These are phyloP conservation scores for Keithomyces neogunnii DNA, from an alignment of 2,329 filamentous ascomycete genomes.

Conservation along the genomic window DNA sequence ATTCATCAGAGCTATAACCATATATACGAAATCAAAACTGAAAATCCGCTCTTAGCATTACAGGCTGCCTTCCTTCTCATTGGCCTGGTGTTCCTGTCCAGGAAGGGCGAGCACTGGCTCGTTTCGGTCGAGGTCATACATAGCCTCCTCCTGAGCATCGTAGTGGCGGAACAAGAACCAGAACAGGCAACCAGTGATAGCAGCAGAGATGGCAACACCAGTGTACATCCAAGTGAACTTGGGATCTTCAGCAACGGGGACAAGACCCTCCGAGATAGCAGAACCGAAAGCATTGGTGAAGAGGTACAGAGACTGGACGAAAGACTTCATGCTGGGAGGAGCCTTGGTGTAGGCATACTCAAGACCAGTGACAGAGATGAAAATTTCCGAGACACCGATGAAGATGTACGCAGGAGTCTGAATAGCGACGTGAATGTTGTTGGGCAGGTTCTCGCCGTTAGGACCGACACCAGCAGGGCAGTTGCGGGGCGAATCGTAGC, in stretches of 20 bases:
- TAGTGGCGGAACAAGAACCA: constrained; percentile 33
- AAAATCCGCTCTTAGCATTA: too few relatives aligned
- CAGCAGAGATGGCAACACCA: constrained; percentile 42
- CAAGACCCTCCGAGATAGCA: constrained; percentile 52
- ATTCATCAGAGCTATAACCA: background rate
- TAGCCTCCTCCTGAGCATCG: constrained; percentile 27
- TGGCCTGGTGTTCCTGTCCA: background rate
- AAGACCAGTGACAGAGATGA: constrained; percentile 58
- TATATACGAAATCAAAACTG: background rate
- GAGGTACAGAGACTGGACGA: constrained; percentile 50
- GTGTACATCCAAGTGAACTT: constrained; percentile 59
- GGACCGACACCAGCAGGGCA: constrained; percentile 23
- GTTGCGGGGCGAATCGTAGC: constrained; percentile 34
- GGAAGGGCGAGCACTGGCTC: constrained; percentile 14
- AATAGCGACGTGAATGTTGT: constrained; percentile 46
- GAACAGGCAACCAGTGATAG: constrained; percentile 42
- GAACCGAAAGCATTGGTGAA: constrained; percentile 51
- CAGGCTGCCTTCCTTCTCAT: background rate
- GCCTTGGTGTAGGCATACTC: constrained; percentile 71
- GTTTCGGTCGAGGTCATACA: constrained; percentile 30
- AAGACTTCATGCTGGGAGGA: constrained; percentile 58
- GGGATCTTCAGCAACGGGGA: constrained; percentile 53
- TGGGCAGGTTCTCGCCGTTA: constrained; percentile 23
- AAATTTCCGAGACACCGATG: constrained; percentile 51
- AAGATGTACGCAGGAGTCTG: constrained; percentile 47